Evolutionary conservation across 106 monocot species (phyloP), one percentile per base, ranked within the genome.

Genomic region (Triglochin maritima): DNA sequence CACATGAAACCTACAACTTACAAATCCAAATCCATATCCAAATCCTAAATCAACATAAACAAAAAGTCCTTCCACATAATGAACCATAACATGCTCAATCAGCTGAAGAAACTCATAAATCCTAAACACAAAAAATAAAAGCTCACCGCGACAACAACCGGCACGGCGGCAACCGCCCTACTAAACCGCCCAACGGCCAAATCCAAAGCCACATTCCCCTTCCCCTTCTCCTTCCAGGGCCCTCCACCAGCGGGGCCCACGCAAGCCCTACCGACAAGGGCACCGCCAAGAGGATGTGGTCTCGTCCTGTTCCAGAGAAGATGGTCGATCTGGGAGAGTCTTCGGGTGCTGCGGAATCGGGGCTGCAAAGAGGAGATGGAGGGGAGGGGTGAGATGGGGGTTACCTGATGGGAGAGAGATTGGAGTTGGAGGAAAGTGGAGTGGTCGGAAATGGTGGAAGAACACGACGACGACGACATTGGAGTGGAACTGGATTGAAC

Each of bases 141-240:
- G 7, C 62, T 65, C 50, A 67, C 67, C 67, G 12, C 11, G 44
- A 55, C 6, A 55, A 47, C 54, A 42, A 67, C 7, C 3, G 67
- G 67, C 4, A 67, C 4, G 42, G 54, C 7, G 9, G 29, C 54
- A 49, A 67, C 42, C 6, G 67, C 47, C n/a, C 44, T 54, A 17
- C 45, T 16, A 17, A 67, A 67, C 54, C 67, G 6, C 29, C 15
- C 13, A 53, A 67, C 11, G 1, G 41, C 43, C 53, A 13, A 42
- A 17, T 67, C 29, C 41, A 67, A 3, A 4, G 41, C 51, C 2
- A 54, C 65, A 47, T 54, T 67, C 13, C 8, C 12, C 42, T 49
- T 67, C 50, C 55, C 8, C 4, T 44, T 54, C 41, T 17, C 7
- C 49, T 9, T n/a, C 65, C 62, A 45, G 29, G 1, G 29, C 1